phyloP scores from a whole-genome alignment of 2,329 filamentous ascomycete genomes.

The Atkinsonella texensis region DNA sequence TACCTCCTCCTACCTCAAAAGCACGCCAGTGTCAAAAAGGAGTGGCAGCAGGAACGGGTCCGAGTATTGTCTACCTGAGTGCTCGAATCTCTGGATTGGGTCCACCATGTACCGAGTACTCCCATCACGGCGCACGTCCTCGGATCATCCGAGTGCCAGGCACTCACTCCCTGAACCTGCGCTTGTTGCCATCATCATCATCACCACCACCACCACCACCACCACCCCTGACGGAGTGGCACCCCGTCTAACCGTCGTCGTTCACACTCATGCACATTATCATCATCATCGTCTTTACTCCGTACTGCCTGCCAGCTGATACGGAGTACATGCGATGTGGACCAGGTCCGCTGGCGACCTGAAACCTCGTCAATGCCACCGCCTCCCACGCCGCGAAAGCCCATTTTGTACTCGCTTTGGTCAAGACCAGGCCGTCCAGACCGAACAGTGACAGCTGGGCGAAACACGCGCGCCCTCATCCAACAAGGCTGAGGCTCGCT shows the following conservation, averaged over 20 bases:
- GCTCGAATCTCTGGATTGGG: too few species aligned
- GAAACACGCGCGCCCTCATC: slow-evolving; percentile 1
- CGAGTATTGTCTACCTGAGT: too few species aligned
- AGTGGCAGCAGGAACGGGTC: too few species aligned
- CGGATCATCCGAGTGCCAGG: not conserved
- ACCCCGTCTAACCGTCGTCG: not conserved
- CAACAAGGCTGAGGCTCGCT: not conserved
- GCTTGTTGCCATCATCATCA: not conserved
- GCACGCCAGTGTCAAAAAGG: too few species aligned
- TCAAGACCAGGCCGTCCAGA: not conserved
- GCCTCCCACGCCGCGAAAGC: slow-evolving; percentile 2
- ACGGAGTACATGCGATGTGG: slow-evolving; percentile 29
- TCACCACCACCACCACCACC: too few species aligned
- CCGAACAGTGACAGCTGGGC: not conserved
- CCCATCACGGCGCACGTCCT: too few species aligned
- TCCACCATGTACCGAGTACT: too few species aligned
- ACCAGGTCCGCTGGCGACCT: slow-evolving; percentile 33
- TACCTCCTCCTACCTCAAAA: too few species aligned
- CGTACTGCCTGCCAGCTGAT: not conserved
- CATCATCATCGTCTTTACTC: not conserved
- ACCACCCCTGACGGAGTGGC: slow-evolving; percentile 1
- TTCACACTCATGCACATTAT: not conserved
- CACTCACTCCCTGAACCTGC: too few species aligned
- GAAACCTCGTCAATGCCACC: slow-evolving; percentile 17
- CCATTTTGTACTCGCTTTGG: not conserved